Conservation (phyloP, 345 rosid genomes). For the Jatropha curcas region DNA sequence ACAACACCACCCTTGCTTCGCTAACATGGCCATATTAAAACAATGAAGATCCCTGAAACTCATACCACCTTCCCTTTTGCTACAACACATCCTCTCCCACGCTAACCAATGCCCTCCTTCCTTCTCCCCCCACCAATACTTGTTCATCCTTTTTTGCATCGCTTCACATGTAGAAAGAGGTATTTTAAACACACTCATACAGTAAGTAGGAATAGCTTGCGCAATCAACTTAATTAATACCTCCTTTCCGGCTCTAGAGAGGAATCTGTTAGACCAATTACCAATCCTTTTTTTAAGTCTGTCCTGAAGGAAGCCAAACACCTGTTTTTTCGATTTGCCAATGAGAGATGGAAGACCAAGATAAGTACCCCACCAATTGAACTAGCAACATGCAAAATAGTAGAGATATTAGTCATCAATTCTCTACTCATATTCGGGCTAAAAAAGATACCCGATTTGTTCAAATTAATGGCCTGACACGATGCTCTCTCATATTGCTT, state of each 20-base stretch:
- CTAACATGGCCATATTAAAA: not conserved
- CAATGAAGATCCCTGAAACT: too few species aligned
- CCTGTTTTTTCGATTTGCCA: not conserved
- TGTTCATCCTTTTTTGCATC: not conserved
- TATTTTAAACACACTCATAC: too few species aligned
- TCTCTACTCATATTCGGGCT: not conserved
- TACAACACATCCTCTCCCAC: not conserved
- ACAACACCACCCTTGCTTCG: conserved; percentile 1
- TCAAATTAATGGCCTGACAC: not conserved
- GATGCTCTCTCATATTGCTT: not conserved
- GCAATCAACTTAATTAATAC: too few species aligned
- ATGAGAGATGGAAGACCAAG: conserved; percentile 2
- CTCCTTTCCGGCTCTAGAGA: too few species aligned
- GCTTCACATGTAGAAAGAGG: too few species aligned
- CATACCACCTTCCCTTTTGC: not conserved
- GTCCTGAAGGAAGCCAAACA: not conserved
- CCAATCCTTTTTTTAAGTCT: not conserved
- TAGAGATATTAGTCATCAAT: not conserved
- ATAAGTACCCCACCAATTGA: not conserved
- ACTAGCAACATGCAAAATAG: not conserved
- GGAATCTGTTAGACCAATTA: not conserved
- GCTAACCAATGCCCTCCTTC: not conserved
- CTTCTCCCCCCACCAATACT: not conserved
- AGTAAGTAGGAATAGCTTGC: too few species aligned
- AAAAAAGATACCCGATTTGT: not conserved